A percentile compares a stretch with the other conserved stretches of the same genome.
These are phyloP conservation scores for Cryptomeria japonica DNA, from an alignment of 75 land plant genomes.

Conservation along the genomic window DNA sequence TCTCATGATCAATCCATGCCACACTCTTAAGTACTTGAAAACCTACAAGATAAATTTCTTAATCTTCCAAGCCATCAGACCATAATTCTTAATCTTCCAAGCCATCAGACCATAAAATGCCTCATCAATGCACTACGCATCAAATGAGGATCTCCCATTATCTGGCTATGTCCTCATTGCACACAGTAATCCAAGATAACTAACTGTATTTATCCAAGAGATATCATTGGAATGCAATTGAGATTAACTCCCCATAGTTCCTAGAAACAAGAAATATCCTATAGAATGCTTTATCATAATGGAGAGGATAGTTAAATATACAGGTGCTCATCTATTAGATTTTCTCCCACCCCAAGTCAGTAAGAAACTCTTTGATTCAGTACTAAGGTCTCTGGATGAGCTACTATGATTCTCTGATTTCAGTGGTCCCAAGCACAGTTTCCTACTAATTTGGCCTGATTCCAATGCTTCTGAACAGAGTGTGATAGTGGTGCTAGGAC, in stretches of 20 bases:
- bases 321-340: not conserved
- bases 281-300: not conserved
- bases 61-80: not conserved
- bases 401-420: constrained; percentile 7
- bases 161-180: not conserved
- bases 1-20: not conserved
- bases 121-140: not conserved
- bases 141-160: not conserved
- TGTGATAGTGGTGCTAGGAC: not conserved
- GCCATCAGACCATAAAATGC: not conserved
- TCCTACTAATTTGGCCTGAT: constrained; percentile 22
- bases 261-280: not conserved
- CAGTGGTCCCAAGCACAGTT: constrained; percentile 12
- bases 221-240: not conserved
- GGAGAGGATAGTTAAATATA: not conserved
- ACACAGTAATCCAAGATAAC: not conserved
- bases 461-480: not conserved
- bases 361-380: not conserved
- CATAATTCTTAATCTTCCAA: not conserved
- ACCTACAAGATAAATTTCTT: not conserved
- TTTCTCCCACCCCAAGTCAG: not conserved
- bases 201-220: not conserved
- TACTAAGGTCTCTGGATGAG: not conserved
- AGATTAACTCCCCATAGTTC: not conserved
- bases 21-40: not conserved